Evolutionary conservation across 164 flowering plant genomes (phyloP), one percentile per base, ranked within the genome.

Genomic region (Annona squamosa): DNA sequence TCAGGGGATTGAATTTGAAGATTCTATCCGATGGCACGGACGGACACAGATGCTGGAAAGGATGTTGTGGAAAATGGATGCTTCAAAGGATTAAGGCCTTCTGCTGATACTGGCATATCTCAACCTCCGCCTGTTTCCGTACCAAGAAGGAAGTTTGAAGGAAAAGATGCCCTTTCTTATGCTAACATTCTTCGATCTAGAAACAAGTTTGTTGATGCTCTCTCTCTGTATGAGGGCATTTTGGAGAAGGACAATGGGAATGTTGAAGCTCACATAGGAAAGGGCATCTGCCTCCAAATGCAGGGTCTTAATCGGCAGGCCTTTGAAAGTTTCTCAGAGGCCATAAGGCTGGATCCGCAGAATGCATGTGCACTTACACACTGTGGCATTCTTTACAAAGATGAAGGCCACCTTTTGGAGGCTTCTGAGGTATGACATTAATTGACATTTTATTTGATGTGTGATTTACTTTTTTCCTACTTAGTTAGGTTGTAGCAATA

Each of bases 251-350:
- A 96, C 76, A 73, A 70, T 74, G 79, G 74, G 56, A 87, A 86
- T 81, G 92, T 90, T 68, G 99, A 96, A 74, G 98, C 97, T 79
- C 84, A 84, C 71, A 88, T 96, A 66, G 99, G 99, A 18, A 96
- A 91, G 81, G 99, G 99, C 46, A 92, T 96, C 46, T 96, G 98
- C 85, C 82, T 93, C 76, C 98, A 93, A 84, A 91, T 92, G 97
- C 97, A 93, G 81, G 90, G 85, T 78, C 79, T 82, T 85, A 87
- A 87, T 48, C 85, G 84, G 74, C 91, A 74, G 69, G 98, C 99
- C 42, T 87, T 93, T 79, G 95, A 92, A 48, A 88, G 97, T 81
- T 96, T 96, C 77, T 12, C 89, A 0, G 99, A 96, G 78, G 99
- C 97, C 4, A 82, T 96, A 70, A 86, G 72, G 78, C 71, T 93